Base-by-base conservation (phyloP, 148 eudicot species). In the Cornus controversa region DNA sequence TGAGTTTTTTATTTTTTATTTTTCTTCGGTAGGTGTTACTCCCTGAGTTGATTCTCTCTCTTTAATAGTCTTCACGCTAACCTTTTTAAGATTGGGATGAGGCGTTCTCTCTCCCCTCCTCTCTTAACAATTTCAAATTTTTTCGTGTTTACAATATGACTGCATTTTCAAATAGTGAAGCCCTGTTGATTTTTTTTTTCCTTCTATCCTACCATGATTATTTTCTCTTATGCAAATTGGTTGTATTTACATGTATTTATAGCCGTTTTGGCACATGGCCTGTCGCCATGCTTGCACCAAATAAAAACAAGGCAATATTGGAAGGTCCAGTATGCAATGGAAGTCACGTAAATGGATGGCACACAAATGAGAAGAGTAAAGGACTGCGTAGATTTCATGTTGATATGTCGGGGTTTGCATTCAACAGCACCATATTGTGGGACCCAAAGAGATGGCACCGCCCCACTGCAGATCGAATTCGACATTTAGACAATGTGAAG, bases 191-290 rank as follows among this genome's bases (percentile, higher is more conserved):
- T 73, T 54, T 71, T 65, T 27, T 24, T 22, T 2, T 26, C 5
- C n/a, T 27, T 36, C 29, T 54, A 23, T 42, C n/a, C 23, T 69
- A 22, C 42, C 50, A 1, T 45, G 50, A 7, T 45, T 18, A 31
- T 31, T 2, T 31, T 31, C 34, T 3, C 34, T 31, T 31, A 31
- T 31, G 57, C 6, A 5, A 24, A 64, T 54, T 15, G 42, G 63
- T 73, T 25, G 10, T 28, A 72, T 77, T 24, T 10, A 26, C 66
- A 63, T 5, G 26, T 31, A 20, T 62, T 25, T 54, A 16, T 78
- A 95, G 98, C 79, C 99, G 93, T 78, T 95, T 95, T 84, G 99
- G 98, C 87, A 95, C 98, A 31, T 95, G 99, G 99, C 99, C 99
- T 65, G 97, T 95, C 80, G 99, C 89, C 63, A 95, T 95, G 99